Conservation (phyloP, 2,329 filamentous ascomycete genomes). For the Myriosclerotinia duriaeana region DNA sequence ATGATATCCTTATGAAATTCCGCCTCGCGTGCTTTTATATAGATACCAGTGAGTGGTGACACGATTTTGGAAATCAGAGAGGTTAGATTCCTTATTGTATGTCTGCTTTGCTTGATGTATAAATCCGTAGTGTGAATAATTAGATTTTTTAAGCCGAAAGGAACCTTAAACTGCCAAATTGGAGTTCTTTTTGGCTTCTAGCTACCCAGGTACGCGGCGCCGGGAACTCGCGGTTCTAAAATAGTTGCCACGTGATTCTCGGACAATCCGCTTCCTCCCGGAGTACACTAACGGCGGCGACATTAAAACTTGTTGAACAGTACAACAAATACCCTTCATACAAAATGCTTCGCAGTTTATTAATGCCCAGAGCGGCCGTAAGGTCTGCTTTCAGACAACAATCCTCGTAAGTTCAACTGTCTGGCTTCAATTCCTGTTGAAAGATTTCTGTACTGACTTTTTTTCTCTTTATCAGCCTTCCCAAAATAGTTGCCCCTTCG, state of each 20-base stretch:
- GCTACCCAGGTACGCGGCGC: slow-evolving; percentile 11
- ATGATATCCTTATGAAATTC: too few species aligned
- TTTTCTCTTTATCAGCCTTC: slow-evolving; percentile 46
- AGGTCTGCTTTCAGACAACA: slow-evolving; percentile 56
- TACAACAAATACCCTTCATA: slow-evolving; percentile 32
- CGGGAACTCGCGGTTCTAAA: slow-evolving; percentile 20
- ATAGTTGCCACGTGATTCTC: slow-evolving; percentile 9
- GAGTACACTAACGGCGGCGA: slow-evolving; percentile 13
- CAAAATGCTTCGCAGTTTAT: slow-evolving; percentile 60
- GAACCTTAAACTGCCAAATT: slow-evolving; percentile 5
- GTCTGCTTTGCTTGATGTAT: background rate
- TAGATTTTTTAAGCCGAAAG: background rate
- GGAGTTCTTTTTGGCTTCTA: background rate
- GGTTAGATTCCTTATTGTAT: background rate
- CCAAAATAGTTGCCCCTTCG: slow-evolving; percentile 49
- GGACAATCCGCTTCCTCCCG: slow-evolving; percentile 15
- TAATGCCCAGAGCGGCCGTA: slow-evolving; percentile 58
- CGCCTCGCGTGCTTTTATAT: too few species aligned
- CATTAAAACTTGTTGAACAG: slow-evolving; percentile 24
- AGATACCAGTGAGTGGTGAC: too few species aligned
- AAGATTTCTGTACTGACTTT: slow-evolving; percentile 22
- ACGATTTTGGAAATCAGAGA: too few species aligned
- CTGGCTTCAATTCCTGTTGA: slow-evolving; percentile 25
- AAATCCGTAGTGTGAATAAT: background rate
- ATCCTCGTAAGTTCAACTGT: slow-evolving; percentile 48